Conservation (phyloP, 345 rosid species). For the Triadica sebifera region DNA sequence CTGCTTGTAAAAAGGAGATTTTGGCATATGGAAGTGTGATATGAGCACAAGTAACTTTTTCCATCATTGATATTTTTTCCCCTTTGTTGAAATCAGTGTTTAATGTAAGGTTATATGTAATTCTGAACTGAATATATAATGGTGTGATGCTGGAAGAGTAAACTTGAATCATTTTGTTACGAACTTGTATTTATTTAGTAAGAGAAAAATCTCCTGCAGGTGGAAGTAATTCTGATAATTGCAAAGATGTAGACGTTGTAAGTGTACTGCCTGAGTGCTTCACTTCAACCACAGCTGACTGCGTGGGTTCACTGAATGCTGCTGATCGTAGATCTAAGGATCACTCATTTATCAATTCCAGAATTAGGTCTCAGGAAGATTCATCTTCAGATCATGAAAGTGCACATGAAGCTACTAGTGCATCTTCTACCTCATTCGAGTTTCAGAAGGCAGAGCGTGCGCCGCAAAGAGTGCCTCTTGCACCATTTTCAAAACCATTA, state of each 20-base stretch:
- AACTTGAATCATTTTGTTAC: not conserved
- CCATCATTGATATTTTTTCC: not conserved
- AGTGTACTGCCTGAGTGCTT: slow-evolving; percentile 53
- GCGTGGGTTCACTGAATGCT: slow-evolving; percentile 27
- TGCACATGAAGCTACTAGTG: slow-evolving; percentile 28
- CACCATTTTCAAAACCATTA: slow-evolving; percentile 67
- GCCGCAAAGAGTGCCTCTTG: slow-evolving; percentile 43
- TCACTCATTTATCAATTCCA: slow-evolving; percentile 32
- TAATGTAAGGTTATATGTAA: not conserved
- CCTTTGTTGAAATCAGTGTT: not conserved
- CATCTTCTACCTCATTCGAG: slow-evolving; percentile 45
- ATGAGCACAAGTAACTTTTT: not conserved
- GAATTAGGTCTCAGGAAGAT: slow-evolving; percentile 35
- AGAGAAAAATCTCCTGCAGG: slow-evolving; percentile 34
- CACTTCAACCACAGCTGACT: slow-evolving; percentile 35
- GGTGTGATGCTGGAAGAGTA: not conserved
- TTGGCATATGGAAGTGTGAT: not conserved
- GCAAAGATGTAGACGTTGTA: slow-evolving; percentile 85
- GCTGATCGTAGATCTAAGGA: slow-evolving; percentile 36
- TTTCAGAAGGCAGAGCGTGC: slow-evolving; percentile 62
- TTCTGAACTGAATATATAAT: not conserved
- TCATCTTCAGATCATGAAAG: slow-evolving; percentile 44
- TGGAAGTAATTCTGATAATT: slow-evolving; percentile 51
- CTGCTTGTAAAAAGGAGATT: not conserved
- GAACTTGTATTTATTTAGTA: not conserved